Percentiles rank a stretch among this genome's conserved stretches.
Evolutionary conservation across 352 stramenopile genomes (phyloP).

Genomic region (Vaucheria bursata): DNA sequence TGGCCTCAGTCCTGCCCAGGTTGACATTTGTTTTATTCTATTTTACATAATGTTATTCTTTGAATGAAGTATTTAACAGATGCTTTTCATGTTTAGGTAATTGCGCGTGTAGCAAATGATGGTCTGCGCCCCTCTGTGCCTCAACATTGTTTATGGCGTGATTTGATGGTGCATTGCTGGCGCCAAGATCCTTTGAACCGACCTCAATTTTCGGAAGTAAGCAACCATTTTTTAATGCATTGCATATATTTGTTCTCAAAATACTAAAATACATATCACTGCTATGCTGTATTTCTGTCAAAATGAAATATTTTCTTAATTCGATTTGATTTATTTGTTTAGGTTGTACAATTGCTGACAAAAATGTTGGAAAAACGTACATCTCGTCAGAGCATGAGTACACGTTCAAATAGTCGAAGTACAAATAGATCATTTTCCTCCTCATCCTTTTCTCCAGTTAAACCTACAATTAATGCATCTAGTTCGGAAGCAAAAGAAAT

Average conservation of each 20-base stretch:
- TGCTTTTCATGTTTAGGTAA: constrained; percentile 17
- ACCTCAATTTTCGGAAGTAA: constrained; percentile 60
- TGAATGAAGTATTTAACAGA: not conserved
- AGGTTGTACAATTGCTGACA: not conserved
- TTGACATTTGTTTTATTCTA: not conserved
- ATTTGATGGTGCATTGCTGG: constrained; percentile 67
- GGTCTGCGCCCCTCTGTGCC: constrained; percentile 60
- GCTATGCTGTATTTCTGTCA: no score
- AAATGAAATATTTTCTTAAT: no score
- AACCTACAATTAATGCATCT: no score
- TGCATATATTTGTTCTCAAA: not conserved
- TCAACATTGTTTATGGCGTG: constrained; percentile 58
- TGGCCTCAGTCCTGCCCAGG: constrained; percentile 57
- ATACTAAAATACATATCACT: not conserved
- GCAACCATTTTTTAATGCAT: not conserved
- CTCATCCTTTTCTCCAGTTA: no score
- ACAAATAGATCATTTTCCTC: no score
- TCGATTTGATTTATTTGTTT: not conserved
- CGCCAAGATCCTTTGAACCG: constrained; percentile 59
- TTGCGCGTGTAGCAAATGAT: constrained; percentile 68
- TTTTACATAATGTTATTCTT: constrained; percentile 55
- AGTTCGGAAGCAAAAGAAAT: no score
- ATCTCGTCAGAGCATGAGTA: no score
- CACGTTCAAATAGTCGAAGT: no score
- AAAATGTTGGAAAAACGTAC: no score